Evolutionary conservation across 1,284 basidiomycete species (phyloP).

Genomic region (Leccinum insigne): DNA sequence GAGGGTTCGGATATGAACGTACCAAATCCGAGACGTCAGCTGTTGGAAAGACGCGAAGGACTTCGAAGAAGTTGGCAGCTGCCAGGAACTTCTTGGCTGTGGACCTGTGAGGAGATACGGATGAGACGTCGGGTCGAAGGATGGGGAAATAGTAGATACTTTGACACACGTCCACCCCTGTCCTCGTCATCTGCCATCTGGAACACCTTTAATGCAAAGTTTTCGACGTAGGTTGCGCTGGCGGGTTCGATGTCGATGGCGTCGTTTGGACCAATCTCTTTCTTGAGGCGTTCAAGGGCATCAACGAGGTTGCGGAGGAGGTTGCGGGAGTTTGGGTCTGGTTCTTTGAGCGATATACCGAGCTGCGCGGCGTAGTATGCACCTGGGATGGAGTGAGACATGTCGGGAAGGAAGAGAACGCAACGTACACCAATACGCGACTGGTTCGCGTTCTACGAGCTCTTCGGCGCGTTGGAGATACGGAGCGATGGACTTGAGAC

Average conservation of each 20-base stretch:
- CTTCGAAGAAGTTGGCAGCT: constrained; percentile 85
- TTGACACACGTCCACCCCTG: constrained; percentile 70
- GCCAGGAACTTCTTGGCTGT: constrained; percentile 66
- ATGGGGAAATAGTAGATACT: constrained; percentile 43
- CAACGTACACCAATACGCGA: constrained; percentile 91
- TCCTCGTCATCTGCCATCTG: constrained; percentile 91
- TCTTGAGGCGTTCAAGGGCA: constrained; percentile 82
- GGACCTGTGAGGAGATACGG: constrained; percentile 42
- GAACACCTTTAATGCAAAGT: constrained; percentile 92
- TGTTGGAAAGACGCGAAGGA: constrained; percentile 76
- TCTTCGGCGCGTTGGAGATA: constrained; percentile 93
- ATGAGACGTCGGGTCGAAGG: constrained; percentile 7
- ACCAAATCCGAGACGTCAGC: constrained; percentile 51
- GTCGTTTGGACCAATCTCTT: constrained; percentile 72
- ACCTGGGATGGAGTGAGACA: constrained; percentile 43
- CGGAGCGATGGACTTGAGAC: constrained; percentile 67
- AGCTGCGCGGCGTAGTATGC: constrained; percentile 90
- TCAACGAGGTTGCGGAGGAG: constrained; percentile 79
- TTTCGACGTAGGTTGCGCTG: constrained; percentile 89
- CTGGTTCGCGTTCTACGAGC: constrained; percentile 76
- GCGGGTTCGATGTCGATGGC: constrained; percentile 83
- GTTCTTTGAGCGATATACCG: constrained; percentile 72
- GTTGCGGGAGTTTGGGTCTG: constrained; percentile 60
- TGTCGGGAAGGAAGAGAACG: not conserved
- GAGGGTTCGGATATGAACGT: constrained; percentile 18